Evolutionary conservation across 75 land plant species (phyloP), one percentile per base, ranked within the genome.

Genomic region (Ceratopteris richardii): DNA sequence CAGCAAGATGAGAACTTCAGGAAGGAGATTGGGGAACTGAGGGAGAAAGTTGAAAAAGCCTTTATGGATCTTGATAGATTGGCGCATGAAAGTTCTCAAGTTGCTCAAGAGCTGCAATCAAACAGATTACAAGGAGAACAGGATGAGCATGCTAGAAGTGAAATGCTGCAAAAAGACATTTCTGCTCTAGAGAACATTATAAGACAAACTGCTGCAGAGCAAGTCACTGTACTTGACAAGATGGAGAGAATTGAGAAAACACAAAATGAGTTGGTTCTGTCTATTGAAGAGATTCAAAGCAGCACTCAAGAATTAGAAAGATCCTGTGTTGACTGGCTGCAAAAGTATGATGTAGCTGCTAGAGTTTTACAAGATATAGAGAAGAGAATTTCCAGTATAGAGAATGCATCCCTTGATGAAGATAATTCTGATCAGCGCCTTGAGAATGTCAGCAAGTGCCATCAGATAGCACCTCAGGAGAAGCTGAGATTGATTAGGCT

Each of bases 291-390:
- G 30, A 60, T 70, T 21, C 51, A 51, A 19, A 30, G 31, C n/a
- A 70, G 31, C 36, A 64, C 61, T n/a, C 20, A 20, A 31, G 57
- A 53, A 21, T 31, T 72, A 17, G 57, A 65, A 21, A 72, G 53
- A 24, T 56, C 62, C 0, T 44, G 51, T 26, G 31, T 47, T 0
- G 51, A 16, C 1, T 64, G 62, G 57, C 51, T 65, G 14, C 69
- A 71, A 16, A 51, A 58, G 42, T 72, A 72, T 41, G 74, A 60
- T 9, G 54, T 24, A 22, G 57, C 63, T 21, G 55, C 63, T 6
- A 19, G 40, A 1, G 9, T 72, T 50, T 54, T 65, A 28, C 36
- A 63, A 33, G 74, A 72, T 0, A 33, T 72, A 13, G 54, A 52
- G 54, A 52, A 26, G 7, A 21, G 54, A 28, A 2, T 52, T 26